Evolutionary conservation across 2,329 filamentous ascomycete species (phyloP).

Genomic region (Aureobasidium pullulans): DNA sequence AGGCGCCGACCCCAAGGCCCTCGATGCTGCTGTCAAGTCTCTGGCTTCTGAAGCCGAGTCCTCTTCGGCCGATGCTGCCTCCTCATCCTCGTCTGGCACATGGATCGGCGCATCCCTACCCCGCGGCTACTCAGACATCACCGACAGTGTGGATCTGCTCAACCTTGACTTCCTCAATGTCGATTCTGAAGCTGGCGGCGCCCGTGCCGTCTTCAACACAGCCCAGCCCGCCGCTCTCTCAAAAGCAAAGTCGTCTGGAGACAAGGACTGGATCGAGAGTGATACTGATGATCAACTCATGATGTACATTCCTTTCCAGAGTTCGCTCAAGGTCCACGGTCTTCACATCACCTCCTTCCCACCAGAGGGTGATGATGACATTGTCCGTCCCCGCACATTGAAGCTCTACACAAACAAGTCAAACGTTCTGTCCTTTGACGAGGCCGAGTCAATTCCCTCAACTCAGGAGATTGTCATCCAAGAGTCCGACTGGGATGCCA

Average conservation of each 20-base stretch:
- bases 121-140: slow-evolving; percentile 76
- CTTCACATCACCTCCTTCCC: slow-evolving; percentile 77
- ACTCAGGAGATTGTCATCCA: slow-evolving; percentile 73
- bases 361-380: slow-evolving; percentile 54
- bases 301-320: slow-evolving; percentile 84
- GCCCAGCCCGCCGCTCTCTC: slow-evolving; percentile 57
- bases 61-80: slow-evolving; percentile 26
- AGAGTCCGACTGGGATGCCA: slow-evolving; percentile 63
- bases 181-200: slow-evolving; percentile 66
- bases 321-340: slow-evolving; percentile 82
- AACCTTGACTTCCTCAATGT: slow-evolving; percentile 83
- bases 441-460: slow-evolving; percentile 77
- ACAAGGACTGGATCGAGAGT: slow-evolving; percentile 82
- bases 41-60: slow-evolving; percentile 43
- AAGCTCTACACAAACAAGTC: slow-evolving; percentile 82
- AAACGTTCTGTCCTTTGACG: slow-evolving; percentile 88
- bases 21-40: slow-evolving; percentile 64
- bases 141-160: slow-evolving; percentile 68
- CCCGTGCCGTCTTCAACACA: slow-evolving; percentile 65
- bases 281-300: slow-evolving; percentile 96
- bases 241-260: slow-evolving; percentile 50
- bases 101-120: slow-evolving; percentile 75
- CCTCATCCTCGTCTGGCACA: slow-evolving; percentile 33
- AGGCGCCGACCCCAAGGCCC: slow-evolving; percentile 66
- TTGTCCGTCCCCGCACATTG: slow-evolving; percentile 74